Conservation (phyloP, 805 yeast genomes). For the Ascoidea asiatica region DNA sequence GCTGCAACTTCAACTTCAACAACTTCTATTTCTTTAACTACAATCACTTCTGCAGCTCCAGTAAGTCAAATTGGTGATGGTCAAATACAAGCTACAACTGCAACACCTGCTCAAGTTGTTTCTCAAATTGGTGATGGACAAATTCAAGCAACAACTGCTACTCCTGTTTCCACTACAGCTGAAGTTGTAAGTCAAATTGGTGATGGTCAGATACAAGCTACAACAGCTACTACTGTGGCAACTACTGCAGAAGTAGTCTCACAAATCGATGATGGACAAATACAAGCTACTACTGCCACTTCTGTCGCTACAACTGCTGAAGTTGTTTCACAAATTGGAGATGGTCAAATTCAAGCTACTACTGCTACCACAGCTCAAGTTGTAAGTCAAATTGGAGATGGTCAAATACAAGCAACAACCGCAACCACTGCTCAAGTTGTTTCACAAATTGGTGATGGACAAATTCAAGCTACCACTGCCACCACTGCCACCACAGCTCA, state of each 20-base stretch:
- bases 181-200: conserved; percentile 15
- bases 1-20: conserved; percentile 4
- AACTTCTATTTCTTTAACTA: conserved; percentile 5
- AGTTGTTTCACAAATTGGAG: conserved; percentile 24
- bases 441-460: conserved; percentile 18
- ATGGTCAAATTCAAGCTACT: conserved; percentile 26
- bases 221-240: conserved; percentile 11
- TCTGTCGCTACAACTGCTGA: conserved; percentile 16
- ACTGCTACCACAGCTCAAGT: conserved; percentile 5
- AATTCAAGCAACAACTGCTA: conserved; percentile 24
- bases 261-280: conserved; percentile 17
- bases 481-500: conserved; percentile 11
- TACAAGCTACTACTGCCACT: conserved; percentile 22
- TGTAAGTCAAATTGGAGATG: conserved; percentile 26
- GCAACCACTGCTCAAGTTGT: conserved; percentile 9
- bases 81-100: conserved; percentile 21
- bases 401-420: conserved; percentile 22
- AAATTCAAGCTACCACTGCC: conserved; percentile 16
- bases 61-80: conserved; percentile 28
- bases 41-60: conserved; percentile 6
- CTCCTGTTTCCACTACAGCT: too few relatives aligned
- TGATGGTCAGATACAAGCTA: conserved; percentile 26
- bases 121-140: conserved; percentile 36
- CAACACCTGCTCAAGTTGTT: conserved; percentile 20
- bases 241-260: conserved; percentile 15